Conservation (phyloP, 305 asterid species). For the Solanum hybrid region DNA sequence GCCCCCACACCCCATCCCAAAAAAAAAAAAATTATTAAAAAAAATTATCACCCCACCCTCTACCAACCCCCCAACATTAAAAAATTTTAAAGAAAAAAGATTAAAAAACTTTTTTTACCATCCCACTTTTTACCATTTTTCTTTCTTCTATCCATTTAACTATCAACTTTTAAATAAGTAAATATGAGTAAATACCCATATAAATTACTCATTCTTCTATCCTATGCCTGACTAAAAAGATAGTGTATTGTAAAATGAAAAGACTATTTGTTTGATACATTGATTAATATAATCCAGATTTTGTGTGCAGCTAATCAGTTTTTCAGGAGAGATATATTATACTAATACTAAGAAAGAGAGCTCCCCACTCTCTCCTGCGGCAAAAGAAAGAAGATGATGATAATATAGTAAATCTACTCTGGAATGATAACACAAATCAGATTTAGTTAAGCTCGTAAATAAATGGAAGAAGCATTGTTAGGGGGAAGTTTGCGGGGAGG, state of each 20-base stretch:
- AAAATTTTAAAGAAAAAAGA: too few relatives aligned
- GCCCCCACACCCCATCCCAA: too few relatives aligned
- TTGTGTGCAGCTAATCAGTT: not conserved
- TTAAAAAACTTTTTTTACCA: too few relatives aligned
- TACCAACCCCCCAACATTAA: too few relatives aligned
- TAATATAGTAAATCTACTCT: not conserved
- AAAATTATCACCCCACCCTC: too few relatives aligned
- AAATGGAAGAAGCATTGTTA: not conserved
- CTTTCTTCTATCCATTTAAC: too few relatives aligned
- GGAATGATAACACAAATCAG: not conserved
- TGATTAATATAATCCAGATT: not conserved
- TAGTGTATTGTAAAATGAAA: not conserved
- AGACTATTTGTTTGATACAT: not conserved
- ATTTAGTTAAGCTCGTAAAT: not conserved
- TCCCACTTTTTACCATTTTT: too few relatives aligned
- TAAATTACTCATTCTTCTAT: too few relatives aligned
- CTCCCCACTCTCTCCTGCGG: too few relatives aligned
- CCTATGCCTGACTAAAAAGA: not conserved
- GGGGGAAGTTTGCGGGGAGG: not conserved
- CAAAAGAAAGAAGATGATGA: not conserved
- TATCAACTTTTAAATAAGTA: too few relatives aligned
- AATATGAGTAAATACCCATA: too few relatives aligned
- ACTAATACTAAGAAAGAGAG: not conserved
- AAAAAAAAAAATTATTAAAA: too few relatives aligned
- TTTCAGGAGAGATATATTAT: not conserved